Evolutionary conservation across 75 land plant species (phyloP), one percentile per base, ranked within the genome.

Genomic region (Isoetes taiwanensis): DNA sequence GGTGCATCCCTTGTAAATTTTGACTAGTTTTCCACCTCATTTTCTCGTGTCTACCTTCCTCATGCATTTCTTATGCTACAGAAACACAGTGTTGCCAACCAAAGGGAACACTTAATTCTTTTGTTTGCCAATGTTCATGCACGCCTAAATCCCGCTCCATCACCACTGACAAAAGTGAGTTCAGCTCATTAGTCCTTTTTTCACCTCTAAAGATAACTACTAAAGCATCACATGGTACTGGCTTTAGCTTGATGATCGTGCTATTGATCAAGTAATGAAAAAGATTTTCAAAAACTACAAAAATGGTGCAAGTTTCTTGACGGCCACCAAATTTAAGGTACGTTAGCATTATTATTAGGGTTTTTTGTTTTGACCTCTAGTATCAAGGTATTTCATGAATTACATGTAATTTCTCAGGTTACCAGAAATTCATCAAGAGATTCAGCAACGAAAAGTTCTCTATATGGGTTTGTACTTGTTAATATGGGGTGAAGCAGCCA

Each of bases 401-500:
- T 31, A 35, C 35, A 31, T 35, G 56, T n/a, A 58, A 58, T n/a
- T 20, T 54, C 17, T 17, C 56, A 52, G 63, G 25, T 52, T 28
- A 27, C n/a, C 23, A 27, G 27, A 56, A 25, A 61, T 54, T 6
- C 19, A 54, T 16, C 30, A 34, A 23, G 33, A 46, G 19, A 23
- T 46, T 5, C 50, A 46, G 50, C 50, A 46, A n/a, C n/a, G 55
- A 61, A 21, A 54, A 54, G 26, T 85, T 27, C 28, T 74, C 16
- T 76, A 62, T 41, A 43, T 79, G 57, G 78, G 72, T 35, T 57
- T 94, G 55, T 84, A 79, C 64, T 83, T 77, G 40, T 68, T 94
- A 30, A 85, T 94, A 35, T 94, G 99, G 99, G 99, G 99, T 24
- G 99, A 94, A 68, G 99, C 96, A 20, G 81, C 90, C 29, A 94